These are phyloP conservation scores for Datisca glomerata DNA, from an alignment of 306 rosid species.

Conservation along the genomic window DNA sequence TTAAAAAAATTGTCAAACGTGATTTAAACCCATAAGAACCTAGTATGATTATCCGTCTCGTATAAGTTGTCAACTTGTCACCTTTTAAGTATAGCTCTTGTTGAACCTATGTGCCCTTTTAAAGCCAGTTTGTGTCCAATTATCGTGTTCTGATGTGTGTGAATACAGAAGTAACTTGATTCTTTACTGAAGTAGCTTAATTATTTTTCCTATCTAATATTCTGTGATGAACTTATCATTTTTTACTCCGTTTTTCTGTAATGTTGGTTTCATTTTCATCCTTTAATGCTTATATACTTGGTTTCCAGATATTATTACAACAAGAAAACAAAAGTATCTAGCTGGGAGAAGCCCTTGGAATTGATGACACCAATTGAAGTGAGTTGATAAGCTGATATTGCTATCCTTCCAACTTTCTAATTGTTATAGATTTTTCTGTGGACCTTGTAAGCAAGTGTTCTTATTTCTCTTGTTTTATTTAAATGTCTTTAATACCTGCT, in stretches of 20 bases:
- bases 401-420: slow-evolving; percentile 4
- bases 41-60: too few species aligned
- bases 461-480: too few species aligned
- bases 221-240: background rate
- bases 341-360: slow-evolving; percentile 91
- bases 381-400: slow-evolving; percentile 32
- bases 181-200: background rate
- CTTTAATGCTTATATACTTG: slow-evolving; percentile 3
- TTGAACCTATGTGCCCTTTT: too few species aligned
- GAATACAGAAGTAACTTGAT: background rate
- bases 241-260: too few species aligned
- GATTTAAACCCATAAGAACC: too few species aligned
- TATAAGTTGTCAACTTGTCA: too few species aligned
- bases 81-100: too few species aligned
- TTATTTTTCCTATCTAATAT: background rate
- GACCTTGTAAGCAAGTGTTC: too few species aligned
- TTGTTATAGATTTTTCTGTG: slow-evolving; percentile 2
- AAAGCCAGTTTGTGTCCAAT: too few species aligned
- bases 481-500: too few species aligned
- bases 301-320: slow-evolving; percentile 74
- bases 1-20: too few species aligned
- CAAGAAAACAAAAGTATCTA: slow-evolving; percentile 64
- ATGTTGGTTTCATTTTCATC: background rate
- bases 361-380: slow-evolving; percentile 88
- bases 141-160: too few species aligned